Conservation (phyloP, 805 yeast genomes). For the Metschnikowia cubensis region DNA sequence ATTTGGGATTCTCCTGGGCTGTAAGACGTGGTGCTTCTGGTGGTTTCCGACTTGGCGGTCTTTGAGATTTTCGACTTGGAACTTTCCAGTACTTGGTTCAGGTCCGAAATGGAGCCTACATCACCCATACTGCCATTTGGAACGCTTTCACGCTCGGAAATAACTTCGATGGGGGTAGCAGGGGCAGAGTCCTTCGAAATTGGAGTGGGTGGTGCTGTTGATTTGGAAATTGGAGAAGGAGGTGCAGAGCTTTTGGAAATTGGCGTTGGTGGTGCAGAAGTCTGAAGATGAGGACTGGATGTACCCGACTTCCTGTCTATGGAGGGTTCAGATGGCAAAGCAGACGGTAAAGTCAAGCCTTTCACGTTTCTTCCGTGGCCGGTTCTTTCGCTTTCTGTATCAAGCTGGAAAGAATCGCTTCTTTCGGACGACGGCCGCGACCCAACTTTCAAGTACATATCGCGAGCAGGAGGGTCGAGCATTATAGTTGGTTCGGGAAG, state of each 20-base stretch:
- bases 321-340: background rate
- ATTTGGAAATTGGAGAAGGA: background rate
- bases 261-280: conserved; percentile 2
- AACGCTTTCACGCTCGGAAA: background rate
- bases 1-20: background rate
- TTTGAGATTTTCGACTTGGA: background rate
- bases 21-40: background rate
- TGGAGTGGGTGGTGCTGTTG: background rate
- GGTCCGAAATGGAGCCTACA: background rate
- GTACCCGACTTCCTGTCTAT: background rate
- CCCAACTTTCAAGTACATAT: background rate
- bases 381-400: background rate
- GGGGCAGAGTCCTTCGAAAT: background rate
- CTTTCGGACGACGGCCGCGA: background rate
- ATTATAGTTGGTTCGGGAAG: conserved; percentile 2
- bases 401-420: background rate
- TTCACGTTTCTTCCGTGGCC: background rate
- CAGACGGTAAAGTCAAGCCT: background rate
- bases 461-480: background rate
- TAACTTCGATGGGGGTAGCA: background rate
- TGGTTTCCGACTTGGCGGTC: background rate
- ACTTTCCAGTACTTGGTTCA: background rate
- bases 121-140: background rate
- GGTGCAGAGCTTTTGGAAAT: conserved; percentile 1
- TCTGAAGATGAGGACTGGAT: background rate